Evolutionary conservation across 768 basidiomycete genomes (phyloP).

Genomic region (Tubosaeta brunneosetosa): DNA sequence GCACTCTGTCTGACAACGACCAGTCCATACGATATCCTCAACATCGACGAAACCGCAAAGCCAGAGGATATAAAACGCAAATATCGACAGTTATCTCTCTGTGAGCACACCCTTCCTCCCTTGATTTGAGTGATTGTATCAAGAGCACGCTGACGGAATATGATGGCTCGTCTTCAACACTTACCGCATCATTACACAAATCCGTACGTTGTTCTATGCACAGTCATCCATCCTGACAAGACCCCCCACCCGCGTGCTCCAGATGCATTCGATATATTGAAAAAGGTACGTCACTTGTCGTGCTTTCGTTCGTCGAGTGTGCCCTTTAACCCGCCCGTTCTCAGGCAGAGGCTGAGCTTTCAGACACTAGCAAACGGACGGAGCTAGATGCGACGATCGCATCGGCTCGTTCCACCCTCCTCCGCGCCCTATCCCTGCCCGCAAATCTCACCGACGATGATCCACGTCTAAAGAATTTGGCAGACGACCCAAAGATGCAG

Average conservation of each 20-base stretch:
- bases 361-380: constrained; percentile 72
- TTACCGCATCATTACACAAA: neutral
- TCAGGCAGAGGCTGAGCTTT: constrained; percentile 82
- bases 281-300: constrained; percentile 57
- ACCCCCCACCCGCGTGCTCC: constrained; percentile 81
- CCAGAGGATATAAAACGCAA: constrained; percentile 86
- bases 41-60: constrained; percentile 66
- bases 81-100: constrained; percentile 79
- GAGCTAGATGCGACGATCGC: constrained; percentile 77
- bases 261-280: constrained; percentile 90
- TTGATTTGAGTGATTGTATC: constrained; percentile 1
- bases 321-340: neutral
- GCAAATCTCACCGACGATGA: constrained; percentile 56
- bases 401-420: constrained; percentile 64
- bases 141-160: constrained; percentile 22
- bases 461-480: constrained; percentile 45
- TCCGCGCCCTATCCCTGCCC: constrained; percentile 62
- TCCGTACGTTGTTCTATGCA: constrained; percentile 40
- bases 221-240: constrained; percentile 99
- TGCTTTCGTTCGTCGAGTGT: neutral
- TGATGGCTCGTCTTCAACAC: constrained; percentile 1
- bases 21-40: constrained; percentile 92
- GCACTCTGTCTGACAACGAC: neutral
- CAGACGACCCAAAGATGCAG: constrained; percentile 33
- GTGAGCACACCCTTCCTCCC: constrained; percentile 42